Evolutionary conservation across 1,139 yeast genomes (phyloP).

Genomic region (Saccharomycopsis phalli): DNA sequence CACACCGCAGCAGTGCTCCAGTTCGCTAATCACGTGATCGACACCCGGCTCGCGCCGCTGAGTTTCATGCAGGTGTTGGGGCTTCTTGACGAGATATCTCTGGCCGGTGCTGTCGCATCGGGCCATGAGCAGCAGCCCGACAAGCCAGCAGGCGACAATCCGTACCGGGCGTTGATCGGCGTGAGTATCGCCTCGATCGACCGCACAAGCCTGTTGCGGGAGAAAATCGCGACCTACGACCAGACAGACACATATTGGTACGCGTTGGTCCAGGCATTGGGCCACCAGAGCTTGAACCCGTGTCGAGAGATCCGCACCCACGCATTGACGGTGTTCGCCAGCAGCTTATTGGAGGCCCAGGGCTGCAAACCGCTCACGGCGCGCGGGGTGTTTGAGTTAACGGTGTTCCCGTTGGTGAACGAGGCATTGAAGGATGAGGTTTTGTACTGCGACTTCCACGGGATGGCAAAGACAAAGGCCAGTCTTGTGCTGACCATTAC

Average conservation of each 20-base stretch:
- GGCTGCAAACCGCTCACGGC: slow-evolving; percentile 33
- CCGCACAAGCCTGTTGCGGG: slow-evolving; percentile 43
- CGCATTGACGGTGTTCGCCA: slow-evolving; percentile 51
- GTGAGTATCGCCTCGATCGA: slow-evolving; percentile 55
- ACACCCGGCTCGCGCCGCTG: slow-evolving; percentile 33
- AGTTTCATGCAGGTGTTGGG: slow-evolving; percentile 63
- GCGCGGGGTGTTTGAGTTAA: slow-evolving; percentile 57
- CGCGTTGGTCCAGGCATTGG: slow-evolving; percentile 67
- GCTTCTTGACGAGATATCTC: slow-evolving; percentile 69
- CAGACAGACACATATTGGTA: slow-evolving; percentile 29
- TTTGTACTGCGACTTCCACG: slow-evolving; percentile 51
- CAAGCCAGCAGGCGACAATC: slow-evolving; percentile 45
- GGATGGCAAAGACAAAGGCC: slow-evolving; percentile 55
- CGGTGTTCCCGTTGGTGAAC: slow-evolving; percentile 65
- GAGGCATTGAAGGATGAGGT: slow-evolving; percentile 62
- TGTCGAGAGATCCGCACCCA: slow-evolving; percentile 64
- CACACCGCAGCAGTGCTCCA: slow-evolving; percentile 42
- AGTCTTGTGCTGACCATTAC: slow-evolving; percentile 63
- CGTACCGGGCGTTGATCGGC: slow-evolving; percentile 45
- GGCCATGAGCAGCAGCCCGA: slow-evolving; percentile 62
- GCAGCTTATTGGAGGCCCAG: slow-evolving; percentile 29
- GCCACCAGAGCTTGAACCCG: slow-evolving; percentile 84
- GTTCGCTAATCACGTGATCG: slow-evolving; percentile 40
- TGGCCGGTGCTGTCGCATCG: slow-evolving; percentile 74
- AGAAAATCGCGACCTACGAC: slow-evolving; percentile 26